Percentiles rank a stretch among this genome's conserved stretches.
These are phyloP conservation scores for Talaromyces sp. DNA, from an alignment of 2,329 filamentous ascomycete genomes.

Conservation along the genomic window DNA sequence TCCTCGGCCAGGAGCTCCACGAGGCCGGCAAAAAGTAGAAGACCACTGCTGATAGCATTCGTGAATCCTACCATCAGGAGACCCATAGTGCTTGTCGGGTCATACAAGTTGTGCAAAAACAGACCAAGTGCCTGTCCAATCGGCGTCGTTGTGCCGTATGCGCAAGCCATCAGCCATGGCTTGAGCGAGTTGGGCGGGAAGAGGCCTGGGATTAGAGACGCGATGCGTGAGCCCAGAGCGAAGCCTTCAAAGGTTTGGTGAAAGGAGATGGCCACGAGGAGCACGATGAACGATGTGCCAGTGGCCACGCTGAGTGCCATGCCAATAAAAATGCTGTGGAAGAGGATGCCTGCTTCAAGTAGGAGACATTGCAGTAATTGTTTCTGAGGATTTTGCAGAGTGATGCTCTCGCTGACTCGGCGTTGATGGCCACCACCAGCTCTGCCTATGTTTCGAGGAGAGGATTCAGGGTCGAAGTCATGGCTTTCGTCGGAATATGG, in stretches of 20 bases:
- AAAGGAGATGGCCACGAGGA: constrained; percentile 74
- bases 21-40: constrained; percentile 75
- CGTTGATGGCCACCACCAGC: constrained; percentile 8
- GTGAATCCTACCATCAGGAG: constrained; percentile 80
- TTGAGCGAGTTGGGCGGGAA: constrained; percentile 69
- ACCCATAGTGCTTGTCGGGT: constrained; percentile 69
- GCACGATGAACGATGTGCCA: constrained; percentile 72
- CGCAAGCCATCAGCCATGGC: constrained; percentile 66
- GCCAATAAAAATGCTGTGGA: constrained; percentile 80
- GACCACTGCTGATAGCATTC: constrained; percentile 76
- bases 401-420: constrained; percentile 24
- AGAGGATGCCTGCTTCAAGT: constrained; percentile 76
- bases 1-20: constrained; percentile 83
- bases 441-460: neutral
- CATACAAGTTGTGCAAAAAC: constrained; percentile 71
- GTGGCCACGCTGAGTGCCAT: constrained; percentile 81
- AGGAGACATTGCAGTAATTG: constrained; percentile 72
- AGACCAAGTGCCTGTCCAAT: constrained; percentile 80
- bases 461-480: neutral
- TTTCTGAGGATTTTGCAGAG: constrained; percentile 55
- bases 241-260: constrained; percentile 88
- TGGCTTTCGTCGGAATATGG: constrained; percentile 21
- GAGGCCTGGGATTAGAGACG: constrained; percentile 59
- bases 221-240: constrained; percentile 78
- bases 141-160: constrained; percentile 68